Percentiles rank a stretch among this genome's conserved stretches.
Evolutionary conservation across 1,284 basidiomycete genomes (phyloP).

Genomic region (Pyrrhoderma noxium): DNA sequence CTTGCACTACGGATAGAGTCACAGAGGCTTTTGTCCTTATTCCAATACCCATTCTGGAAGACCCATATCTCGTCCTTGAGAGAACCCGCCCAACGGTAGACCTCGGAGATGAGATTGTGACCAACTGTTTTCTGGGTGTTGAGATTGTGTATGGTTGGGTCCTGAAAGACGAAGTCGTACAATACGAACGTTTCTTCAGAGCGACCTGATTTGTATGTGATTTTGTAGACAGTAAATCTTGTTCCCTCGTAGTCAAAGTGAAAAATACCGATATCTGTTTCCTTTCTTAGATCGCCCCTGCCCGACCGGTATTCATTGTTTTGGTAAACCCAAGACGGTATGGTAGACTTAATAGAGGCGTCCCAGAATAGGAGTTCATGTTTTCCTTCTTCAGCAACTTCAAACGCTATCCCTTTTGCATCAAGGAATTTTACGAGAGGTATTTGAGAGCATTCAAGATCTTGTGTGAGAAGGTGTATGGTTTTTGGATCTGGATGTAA

Average conservation of each 20-base stretch:
- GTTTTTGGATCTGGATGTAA: slow-evolving; percentile 8
- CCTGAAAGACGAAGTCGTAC: slow-evolving; percentile 23
- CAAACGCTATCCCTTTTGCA: slow-evolving; percentile 8
- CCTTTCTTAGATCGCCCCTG: not conserved
- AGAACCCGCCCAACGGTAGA: slow-evolving; percentile 23
- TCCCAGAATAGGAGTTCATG: slow-evolving; percentile 12
- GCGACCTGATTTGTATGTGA: slow-evolving; percentile 16
- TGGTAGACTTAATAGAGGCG: not conserved
- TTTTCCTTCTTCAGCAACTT: slow-evolving; percentile 13
- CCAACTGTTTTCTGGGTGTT: slow-evolving; percentile 9
- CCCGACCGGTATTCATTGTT: not conserved
- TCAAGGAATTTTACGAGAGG: slow-evolving; percentile 16
- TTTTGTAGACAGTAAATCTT: slow-evolving; percentile 21
- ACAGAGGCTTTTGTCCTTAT: slow-evolving; percentile 31
- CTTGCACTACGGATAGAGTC: slow-evolving; percentile 31
- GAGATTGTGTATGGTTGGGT: not conserved
- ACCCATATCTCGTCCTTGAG: slow-evolving; percentile 34
- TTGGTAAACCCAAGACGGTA: too few species aligned
- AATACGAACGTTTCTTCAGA: slow-evolving; percentile 4
- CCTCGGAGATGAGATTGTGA: slow-evolving; percentile 26
- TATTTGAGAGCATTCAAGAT: slow-evolving; percentile 16
- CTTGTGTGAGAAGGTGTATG: slow-evolving; percentile 18
- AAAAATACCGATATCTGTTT: slow-evolving; percentile 16
- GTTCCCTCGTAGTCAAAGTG: slow-evolving; percentile 19
- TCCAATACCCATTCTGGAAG: slow-evolving; percentile 32